phyloP scores from a whole-genome alignment of 2,329 filamentous ascomycete species.

The Cordyceps fumosorosea region DNA sequence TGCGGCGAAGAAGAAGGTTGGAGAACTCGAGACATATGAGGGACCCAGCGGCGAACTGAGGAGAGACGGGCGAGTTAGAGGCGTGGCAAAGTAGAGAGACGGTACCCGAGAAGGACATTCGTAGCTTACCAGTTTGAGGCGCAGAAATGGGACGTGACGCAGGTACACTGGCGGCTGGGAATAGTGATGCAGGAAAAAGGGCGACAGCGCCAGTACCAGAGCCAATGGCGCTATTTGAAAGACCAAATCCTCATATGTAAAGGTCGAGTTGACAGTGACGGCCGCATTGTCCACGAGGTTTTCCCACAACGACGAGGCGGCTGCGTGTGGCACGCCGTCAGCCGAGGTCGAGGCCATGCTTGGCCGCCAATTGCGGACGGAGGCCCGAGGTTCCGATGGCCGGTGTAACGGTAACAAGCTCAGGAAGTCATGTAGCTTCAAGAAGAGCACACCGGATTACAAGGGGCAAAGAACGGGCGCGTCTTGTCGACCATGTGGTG shows the following conservation, averaged over 20 bases:
- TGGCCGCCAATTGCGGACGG: neutral
- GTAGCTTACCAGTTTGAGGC: slow-evolving; percentile 2
- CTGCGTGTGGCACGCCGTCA: neutral
- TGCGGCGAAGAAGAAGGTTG: slow-evolving; percentile 1
- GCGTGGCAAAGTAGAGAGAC: neutral
- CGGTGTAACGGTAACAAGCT: no score
- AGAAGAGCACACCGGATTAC: no score
- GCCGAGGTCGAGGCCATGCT: neutral
- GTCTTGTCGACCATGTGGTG: no score
- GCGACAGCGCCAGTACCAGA: slow-evolving; percentile 3
- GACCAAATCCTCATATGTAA: slow-evolving; percentile 5
- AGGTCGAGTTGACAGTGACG: neutral
- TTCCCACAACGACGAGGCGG: neutral
- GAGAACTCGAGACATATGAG: slow-evolving; percentile 1
- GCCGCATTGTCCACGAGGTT: neutral
- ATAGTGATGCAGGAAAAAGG: slow-evolving; percentile 8
- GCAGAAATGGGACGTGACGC: neutral
- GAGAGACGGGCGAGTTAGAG: neutral
- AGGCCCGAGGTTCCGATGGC: no score
- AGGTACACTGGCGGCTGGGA: slow-evolving; percentile 2
- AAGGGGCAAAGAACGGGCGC: no score
- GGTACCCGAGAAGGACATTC: no score
- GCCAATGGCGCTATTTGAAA: neutral
- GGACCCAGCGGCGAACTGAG: neutral
- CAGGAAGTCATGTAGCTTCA: no score